Evolutionary conservation across 2,329 filamentous ascomycete genomes (phyloP).

Genomic region (Cladorrhinum sp.): DNA sequence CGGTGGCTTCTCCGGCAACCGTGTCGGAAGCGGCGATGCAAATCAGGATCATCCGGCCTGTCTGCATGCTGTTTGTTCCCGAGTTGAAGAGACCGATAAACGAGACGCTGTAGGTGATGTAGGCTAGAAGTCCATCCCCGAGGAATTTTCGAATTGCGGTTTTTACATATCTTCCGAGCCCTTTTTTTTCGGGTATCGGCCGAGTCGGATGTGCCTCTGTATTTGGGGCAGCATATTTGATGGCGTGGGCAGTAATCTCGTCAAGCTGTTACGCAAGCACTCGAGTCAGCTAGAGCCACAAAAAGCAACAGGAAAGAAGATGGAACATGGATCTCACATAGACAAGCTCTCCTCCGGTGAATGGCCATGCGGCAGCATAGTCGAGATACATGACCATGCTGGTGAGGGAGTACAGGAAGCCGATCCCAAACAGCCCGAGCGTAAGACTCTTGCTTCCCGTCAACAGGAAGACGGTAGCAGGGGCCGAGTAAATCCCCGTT

Average conservation of each 20-base stretch:
- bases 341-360: not conserved
- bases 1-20: too few relatives aligned
- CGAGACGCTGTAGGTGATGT: not conserved
- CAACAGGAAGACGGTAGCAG: not conserved
- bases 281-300: too few relatives aligned
- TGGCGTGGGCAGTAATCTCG: not conserved
- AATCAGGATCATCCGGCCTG: not conserved
- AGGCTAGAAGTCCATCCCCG: not conserved
- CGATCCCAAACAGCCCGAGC: not conserved
- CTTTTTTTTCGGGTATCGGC: too few relatives aligned
- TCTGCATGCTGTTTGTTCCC: constrained; percentile 5
- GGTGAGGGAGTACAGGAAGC: constrained; percentile 1
- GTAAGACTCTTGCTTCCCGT: not conserved
- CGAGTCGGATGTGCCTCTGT: too few relatives aligned
- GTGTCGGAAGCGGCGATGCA: not conserved
- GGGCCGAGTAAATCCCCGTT: constrained; percentile 1
- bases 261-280: not conserved
- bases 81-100: constrained; percentile 3
- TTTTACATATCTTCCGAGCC: too few relatives aligned
- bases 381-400: constrained; percentile 2
- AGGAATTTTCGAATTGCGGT: not conserved
- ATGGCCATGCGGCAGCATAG: constrained; percentile 1
- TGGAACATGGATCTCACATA: not conserved
- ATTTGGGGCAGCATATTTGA: too few relatives aligned
- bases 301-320: too few relatives aligned